These are phyloP conservation scores for Moesziomyces sp. DNA, from an alignment of 1,284 basidiomycete genomes.

Conservation along the genomic window DNA sequence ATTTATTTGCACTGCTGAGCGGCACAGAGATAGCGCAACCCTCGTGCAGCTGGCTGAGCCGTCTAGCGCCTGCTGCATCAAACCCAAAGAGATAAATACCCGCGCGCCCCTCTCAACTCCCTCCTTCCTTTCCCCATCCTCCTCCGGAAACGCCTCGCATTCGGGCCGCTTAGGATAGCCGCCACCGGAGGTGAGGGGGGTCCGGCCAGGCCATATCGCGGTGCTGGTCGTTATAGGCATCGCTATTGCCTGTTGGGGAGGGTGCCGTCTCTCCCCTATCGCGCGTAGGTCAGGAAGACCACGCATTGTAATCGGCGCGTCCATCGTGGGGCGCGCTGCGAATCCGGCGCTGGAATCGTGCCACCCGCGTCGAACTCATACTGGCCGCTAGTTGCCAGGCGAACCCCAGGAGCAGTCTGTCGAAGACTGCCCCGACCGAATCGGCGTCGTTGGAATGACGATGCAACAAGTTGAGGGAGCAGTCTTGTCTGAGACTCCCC, in stretches of 20 bases:
- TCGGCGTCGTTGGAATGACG: no score
- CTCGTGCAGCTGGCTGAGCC: not conserved
- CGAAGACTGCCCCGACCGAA: no score
- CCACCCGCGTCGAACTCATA: no score
- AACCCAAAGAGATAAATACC: conserved; percentile 22
- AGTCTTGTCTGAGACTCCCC: no score
- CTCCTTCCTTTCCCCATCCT: conserved; percentile 20
- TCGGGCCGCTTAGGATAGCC: not conserved
- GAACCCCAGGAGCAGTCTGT: no score
- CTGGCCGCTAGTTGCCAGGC: no score
- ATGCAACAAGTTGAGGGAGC: no score
- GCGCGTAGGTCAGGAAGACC: no score
- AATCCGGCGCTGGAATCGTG: no score
- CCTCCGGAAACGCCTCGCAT: conserved; percentile 7
- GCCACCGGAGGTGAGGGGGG: conserved; percentile 22
- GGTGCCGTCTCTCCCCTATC: not conserved
- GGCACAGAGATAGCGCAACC: not conserved
- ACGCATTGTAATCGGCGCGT: no score
- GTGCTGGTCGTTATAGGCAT: conserved; percentile 10
- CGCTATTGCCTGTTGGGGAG: not conserved
- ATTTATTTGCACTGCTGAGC: not conserved
- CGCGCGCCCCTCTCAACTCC: not conserved
- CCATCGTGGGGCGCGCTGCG: no score
- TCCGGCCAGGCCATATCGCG: conserved; percentile 17
- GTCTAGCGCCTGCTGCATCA: no score